phyloP scores from a whole-genome alignment of 1,284 basidiomycete genomes.

The Melanopsichium pennsylvanicum region DNA sequence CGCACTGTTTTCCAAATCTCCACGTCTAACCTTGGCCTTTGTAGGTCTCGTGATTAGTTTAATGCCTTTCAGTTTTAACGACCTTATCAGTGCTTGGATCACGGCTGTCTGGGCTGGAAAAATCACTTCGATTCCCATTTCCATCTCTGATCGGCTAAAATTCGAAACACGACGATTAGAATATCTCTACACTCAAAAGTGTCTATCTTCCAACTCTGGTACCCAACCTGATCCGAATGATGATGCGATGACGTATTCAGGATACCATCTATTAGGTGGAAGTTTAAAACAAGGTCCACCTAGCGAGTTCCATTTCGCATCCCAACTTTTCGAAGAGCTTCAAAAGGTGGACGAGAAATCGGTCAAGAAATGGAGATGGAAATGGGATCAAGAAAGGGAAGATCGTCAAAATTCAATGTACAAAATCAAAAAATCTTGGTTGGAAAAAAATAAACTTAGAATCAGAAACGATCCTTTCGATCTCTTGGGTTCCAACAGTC shows the following conservation, averaged over 20 bases:
- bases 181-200: slow-evolving; percentile 10
- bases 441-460: slow-evolving; percentile 16
- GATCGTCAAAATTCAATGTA: slow-evolving; percentile 34
- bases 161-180: slow-evolving; percentile 20
- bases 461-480: slow-evolving; percentile 44
- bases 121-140: slow-evolving; percentile 22
- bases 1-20: slow-evolving; percentile 22
- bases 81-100: slow-evolving; percentile 39
- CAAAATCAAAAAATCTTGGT: slow-evolving; percentile 23
- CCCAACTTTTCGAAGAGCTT: slow-evolving; percentile 13
- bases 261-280: slow-evolving; percentile 20
- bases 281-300: slow-evolving; percentile 14
- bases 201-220: background rate
- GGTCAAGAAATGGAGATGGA: slow-evolving; percentile 10
- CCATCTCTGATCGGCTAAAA: slow-evolving; percentile 10
- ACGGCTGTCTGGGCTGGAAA: slow-evolving; percentile 41
- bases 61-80: slow-evolving; percentile 45
- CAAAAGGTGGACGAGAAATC: slow-evolving; percentile 6
- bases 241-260: slow-evolving; percentile 10
- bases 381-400: slow-evolving; percentile 38
- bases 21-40: slow-evolving; percentile 30
- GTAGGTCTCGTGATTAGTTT: slow-evolving; percentile 42
- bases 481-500: slow-evolving; percentile 20
- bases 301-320: slow-evolving; percentile 25
- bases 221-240: too few species aligned